Evolutionary conservation across 2,329 filamentous ascomycete species (phyloP).

Genomic region (Xylaria sp.): DNA sequence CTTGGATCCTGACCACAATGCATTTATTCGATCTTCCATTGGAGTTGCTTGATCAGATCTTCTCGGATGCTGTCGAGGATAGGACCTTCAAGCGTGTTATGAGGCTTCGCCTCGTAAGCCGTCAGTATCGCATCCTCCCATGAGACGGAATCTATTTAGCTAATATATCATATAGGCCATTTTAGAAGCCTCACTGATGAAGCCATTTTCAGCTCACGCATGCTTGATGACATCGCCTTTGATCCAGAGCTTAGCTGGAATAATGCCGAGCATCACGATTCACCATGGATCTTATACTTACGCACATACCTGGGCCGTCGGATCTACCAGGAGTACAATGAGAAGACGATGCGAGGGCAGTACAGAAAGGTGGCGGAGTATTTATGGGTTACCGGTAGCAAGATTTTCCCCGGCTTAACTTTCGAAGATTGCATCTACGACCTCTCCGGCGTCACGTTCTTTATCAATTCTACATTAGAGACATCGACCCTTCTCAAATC

Average conservation of each 20-base stretch:
- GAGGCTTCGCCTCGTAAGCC: conserved; percentile 29
- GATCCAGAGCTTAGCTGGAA: conserved; percentile 20
- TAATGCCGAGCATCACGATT: conserved; percentile 25
- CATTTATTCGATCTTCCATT: conserved; percentile 29
- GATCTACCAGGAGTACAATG: conserved; percentile 27
- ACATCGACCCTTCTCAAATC: conserved; percentile 27
- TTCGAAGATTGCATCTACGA: conserved; percentile 28
- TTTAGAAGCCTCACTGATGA: conserved; percentile 30
- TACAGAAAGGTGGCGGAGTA: conserved; percentile 28
- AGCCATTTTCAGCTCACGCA: conserved; percentile 28
- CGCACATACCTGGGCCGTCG: conserved; percentile 26
- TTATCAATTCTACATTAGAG: conserved; percentile 30
- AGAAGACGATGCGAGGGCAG: conserved; percentile 28
- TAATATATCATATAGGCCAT: conserved; percentile 22
- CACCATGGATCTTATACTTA: conserved; percentile 26
- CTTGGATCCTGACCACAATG: background rate
- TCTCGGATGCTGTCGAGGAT: conserved; percentile 28
- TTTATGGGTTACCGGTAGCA: conserved; percentile 27
- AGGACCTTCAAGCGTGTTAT: conserved; percentile 31
- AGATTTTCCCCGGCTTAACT: conserved; percentile 23
- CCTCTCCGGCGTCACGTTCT: conserved; percentile 27
- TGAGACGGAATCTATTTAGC: background rate
- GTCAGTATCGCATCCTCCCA: conserved; percentile 15
- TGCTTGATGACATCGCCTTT: conserved; percentile 29
- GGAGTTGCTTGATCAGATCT: conserved; percentile 32